Evolutionary conservation across 2,329 filamentous ascomycete genomes (phyloP).

Genomic region (Leptographium lundbergii): DNA sequence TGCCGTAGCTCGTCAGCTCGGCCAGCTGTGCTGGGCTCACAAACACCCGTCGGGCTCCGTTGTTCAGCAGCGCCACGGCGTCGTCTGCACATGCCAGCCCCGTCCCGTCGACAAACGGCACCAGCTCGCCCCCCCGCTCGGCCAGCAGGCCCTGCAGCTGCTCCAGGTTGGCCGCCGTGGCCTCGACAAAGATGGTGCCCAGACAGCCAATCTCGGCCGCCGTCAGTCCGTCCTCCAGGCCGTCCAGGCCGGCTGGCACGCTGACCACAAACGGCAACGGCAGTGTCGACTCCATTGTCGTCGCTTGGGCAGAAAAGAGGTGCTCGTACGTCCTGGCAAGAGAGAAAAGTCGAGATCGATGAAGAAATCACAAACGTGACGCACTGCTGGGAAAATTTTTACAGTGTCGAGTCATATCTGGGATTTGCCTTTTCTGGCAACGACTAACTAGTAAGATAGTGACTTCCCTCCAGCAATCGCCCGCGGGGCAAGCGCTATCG

Average conservation of each 20-base stretch:
- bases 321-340: background rate
- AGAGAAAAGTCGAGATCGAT: background rate
- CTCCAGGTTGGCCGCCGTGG: constrained; percentile 26
- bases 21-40: constrained; percentile 58
- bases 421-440: constrained; percentile 3
- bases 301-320: background rate
- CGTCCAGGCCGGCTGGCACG: constrained; percentile 33
- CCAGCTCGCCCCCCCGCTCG: constrained; percentile 36
- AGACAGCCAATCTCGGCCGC: constrained; percentile 45
- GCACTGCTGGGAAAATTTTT: background rate
- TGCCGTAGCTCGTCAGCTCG: constrained; percentile 38
- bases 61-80: constrained; percentile 68
- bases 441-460: background rate
- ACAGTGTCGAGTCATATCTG: background rate
- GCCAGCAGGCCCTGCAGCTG: constrained; percentile 34
- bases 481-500: constrained; percentile 1
- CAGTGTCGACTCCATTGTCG: constrained; percentile 50
- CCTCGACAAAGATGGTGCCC: constrained; percentile 45
- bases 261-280: constrained; percentile 51
- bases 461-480: background rate
- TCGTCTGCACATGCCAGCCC: constrained; percentile 56
- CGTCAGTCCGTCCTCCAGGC: constrained; percentile 35
- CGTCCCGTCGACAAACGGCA: constrained; percentile 67
- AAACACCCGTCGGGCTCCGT: constrained; percentile 75
- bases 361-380: background rate